Percentiles rank a stretch among this genome's conserved stretches.
Evolutionary conservation across 1,284 basidiomycete genomes (phyloP).

Genomic region (Rhodotorula sp.): DNA sequence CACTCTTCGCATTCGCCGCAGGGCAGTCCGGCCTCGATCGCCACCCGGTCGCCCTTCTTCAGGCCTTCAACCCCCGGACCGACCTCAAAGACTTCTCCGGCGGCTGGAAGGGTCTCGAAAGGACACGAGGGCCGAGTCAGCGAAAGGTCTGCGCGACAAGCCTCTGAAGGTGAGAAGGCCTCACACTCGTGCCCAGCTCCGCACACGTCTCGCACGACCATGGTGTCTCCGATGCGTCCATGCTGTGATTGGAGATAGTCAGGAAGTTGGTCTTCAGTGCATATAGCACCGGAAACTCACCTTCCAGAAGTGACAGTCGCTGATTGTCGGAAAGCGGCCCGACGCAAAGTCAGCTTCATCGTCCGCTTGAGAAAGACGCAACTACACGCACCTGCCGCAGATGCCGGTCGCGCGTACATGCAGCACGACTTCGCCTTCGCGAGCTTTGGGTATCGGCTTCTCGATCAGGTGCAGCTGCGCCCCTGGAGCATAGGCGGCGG

Average conservation of each 20-base stretch:
- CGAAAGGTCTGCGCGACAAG: background rate
- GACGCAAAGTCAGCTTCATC: background rate
- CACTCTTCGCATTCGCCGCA: conserved; percentile 57
- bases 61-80: conserved; percentile 51
- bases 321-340: background rate
- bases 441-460: conserved; percentile 50
- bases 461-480: conserved; percentile 52
- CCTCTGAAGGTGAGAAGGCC: background rate
- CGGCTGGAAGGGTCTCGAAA: conserved; percentile 22
- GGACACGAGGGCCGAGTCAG: background rate
- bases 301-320: conserved; percentile 22
- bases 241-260: conserved; percentile 47
- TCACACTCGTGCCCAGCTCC: conserved; percentile 21
- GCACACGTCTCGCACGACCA: conserved; percentile 20
- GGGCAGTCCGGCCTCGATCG: conserved; percentile 57
- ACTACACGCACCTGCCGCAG: conserved; percentile 50
- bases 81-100: conserved; percentile 54
- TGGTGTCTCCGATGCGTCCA: conserved; percentile 49
- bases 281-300: background rate
- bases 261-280: no score
- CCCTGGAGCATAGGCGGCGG: conserved; percentile 51
- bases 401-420: conserved; percentile 54
- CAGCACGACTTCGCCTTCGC: conserved; percentile 52
- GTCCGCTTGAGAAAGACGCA: background rate
- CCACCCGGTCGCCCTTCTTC: conserved; percentile 53